Evolutionary conservation across 2,329 filamentous ascomycete species (phyloP), one percentile per base, ranked within the genome.

Genomic region (Fusarium newnesense): DNA sequence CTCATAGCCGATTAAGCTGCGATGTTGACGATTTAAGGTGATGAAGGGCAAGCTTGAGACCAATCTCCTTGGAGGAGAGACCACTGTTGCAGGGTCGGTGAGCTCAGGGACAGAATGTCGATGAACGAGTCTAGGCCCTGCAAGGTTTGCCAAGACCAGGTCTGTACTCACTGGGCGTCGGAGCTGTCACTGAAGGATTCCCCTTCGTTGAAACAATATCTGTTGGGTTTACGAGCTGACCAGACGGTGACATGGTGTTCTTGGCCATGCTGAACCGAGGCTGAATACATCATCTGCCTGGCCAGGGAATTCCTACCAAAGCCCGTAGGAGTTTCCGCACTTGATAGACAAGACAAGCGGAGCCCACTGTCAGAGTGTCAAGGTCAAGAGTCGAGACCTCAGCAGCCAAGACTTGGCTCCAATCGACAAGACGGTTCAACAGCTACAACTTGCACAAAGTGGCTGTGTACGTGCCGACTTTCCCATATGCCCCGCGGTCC

Each of bases 331-430:
- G 64, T 53, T 40, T 59, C 50, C 34, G 40, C 54, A 40, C 42
- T 54, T 43, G 44, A 42, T 53, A 60, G 47, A 63, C 63, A 42
- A 56, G 53, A 46, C 56, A 72, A 73, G 56, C 61, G 60, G 64
- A 77, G 60, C 56, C 73, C 75, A 73, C 71, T 52, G 53, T 68
- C 60, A 46, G 59, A 52, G 39, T 59, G 52, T 66, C 44, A 59
- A 70, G 59, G 61, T 60, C 46, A 63, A 75, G 69, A 76, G 76
- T 77, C 76, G 57, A 72, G 76, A 78, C 76, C 69, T 71, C 60
- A 68, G 57, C 67, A 69, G 76, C 76, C 76, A 78, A 78, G 76
- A 68, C 76, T 78, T 78, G 76, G 76, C 76, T 72, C 64, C 67
- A 66, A 64, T 65, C 58, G 65, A 74, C 57, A 50, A 68, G 74